Conservation (phyloP, 352 stramenopile species). For the Globisporangium nodosum region DNA sequence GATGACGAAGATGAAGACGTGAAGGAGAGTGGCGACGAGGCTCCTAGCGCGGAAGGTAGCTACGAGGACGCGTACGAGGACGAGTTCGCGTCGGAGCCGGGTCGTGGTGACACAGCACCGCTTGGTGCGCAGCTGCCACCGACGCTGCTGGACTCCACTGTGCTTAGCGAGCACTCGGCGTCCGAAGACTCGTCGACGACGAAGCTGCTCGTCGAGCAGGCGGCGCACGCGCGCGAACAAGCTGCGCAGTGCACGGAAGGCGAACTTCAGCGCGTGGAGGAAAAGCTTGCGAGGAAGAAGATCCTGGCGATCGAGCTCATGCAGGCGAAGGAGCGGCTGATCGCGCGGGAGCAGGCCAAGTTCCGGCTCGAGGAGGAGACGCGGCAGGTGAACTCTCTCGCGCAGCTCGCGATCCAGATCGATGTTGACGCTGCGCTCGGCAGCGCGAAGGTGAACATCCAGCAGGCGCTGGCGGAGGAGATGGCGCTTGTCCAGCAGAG, state of each 20-base stretch:
- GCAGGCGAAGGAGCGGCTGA: constrained; percentile 25
- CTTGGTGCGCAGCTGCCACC: background rate
- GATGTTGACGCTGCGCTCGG: constrained; percentile 25
- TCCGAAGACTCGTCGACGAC: constrained; percentile 54
- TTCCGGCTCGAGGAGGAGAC: constrained; percentile 36
- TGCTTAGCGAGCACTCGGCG: constrained; percentile 15
- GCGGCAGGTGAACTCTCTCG: constrained; percentile 34
- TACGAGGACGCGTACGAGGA: background rate
- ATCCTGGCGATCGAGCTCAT: constrained; percentile 32
- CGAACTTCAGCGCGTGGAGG: constrained; percentile 1
- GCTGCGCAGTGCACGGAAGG: background rate
- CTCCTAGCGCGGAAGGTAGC: background rate
- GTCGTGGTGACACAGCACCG: background rate
- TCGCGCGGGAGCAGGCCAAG: constrained; percentile 21
- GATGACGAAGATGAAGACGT: background rate
- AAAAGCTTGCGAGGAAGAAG: constrained; percentile 41
- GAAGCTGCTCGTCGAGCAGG: constrained; percentile 34
- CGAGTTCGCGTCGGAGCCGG: background rate
- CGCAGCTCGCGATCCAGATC: constrained; percentile 27
- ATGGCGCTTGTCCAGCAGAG: constrained; percentile 23
- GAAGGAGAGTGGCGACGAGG: background rate
- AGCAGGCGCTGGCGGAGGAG: constrained; percentile 21
- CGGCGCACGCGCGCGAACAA: constrained; percentile 13
- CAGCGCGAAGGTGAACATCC: constrained; percentile 24
- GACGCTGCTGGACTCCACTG: background rate